Base-by-base conservation (phyloP, 2,329 filamentous ascomycete genomes). In the Ascochyta clinopodiicola region DNA sequence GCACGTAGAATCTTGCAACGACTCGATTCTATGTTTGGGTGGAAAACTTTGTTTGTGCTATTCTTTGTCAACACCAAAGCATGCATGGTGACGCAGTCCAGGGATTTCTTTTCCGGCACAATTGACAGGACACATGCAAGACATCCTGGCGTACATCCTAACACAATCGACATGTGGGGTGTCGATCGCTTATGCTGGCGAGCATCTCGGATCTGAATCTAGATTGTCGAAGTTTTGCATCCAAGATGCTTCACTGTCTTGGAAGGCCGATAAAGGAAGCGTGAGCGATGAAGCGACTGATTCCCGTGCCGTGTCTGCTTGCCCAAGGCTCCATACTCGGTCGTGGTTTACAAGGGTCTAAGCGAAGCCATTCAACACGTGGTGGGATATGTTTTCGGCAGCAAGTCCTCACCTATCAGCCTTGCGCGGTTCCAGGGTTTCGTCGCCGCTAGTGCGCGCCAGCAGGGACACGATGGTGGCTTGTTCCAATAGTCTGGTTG, bases 401-500 rank as follows among this genome's bases (percentile, higher is more conserved):
- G 21, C n/a, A 12, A 40, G 13, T 27, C 31, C 13, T 50, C 24
- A 29, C 31, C 36, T 46, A 50, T 42, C 52, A 56, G 52, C 46
- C 52, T 47, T 51, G 31, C 40, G 36, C 31, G 32, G 42, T 42
- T 50, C 52, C 46, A 43, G 21, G 31, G 24, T 25, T 35, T 47
- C 43, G 36, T 56, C 42, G 34, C 52, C 24, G n/a, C 24, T 46
- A 42, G 34, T 24, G 32, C 36, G 25, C n/a, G 21, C 25, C 42
- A 42, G 36, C 36, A 42, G 37, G 45, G 51, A 24, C 31, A 34
- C 17, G 29, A 25, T 34, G 34, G 42, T 38, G 36, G 46, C 46
- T 56, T 31, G 52, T 43, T 51, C 47, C 46, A 46, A 56, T 51
- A 51, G 52, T 51, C 46, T 17, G 52, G 52, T 49, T 15, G 35